Evolutionary conservation across 257 asterid species (phyloP).

Genomic region (Solanum rostratum): DNA sequence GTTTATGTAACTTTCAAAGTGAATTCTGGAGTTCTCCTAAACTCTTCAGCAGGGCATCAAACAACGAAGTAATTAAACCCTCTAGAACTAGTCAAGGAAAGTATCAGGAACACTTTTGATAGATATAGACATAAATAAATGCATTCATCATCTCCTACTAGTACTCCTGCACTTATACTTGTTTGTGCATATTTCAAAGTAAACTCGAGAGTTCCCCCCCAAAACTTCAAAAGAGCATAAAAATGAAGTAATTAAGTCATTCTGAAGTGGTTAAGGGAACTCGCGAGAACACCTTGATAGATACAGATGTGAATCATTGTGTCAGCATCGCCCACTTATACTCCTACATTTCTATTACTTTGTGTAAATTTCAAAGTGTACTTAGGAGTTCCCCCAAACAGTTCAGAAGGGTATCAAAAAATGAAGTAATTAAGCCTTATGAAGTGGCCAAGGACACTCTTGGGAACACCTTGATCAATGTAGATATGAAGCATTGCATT

Average conservation of each 20-base stretch:
- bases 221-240: constrained; percentile 14
- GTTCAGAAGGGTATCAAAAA: background rate
- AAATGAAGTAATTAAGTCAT: background rate
- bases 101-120: too few relatives aligned
- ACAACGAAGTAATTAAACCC: background rate
- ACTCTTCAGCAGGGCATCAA: background rate
- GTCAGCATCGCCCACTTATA: background rate
- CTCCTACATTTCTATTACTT: background rate
- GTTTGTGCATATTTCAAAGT: background rate
- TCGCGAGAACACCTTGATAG: background rate
- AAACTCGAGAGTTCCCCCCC: constrained; percentile 12
- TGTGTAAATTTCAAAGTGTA: too few relatives aligned
- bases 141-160: too few relatives aligned
- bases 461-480: background rate
- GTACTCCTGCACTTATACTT: too few relatives aligned
- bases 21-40: background rate
- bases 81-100: too few relatives aligned
- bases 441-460: background rate
- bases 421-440: background rate
- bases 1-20: background rate
- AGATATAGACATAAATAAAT: too few relatives aligned
- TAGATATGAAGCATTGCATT: background rate
- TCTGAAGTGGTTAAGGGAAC: background rate
- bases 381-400: background rate
- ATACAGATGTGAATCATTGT: background rate